Base-by-base conservation (phyloP, 192 early-diverging fungal species). In the Umbelopsis sp. region DNA sequence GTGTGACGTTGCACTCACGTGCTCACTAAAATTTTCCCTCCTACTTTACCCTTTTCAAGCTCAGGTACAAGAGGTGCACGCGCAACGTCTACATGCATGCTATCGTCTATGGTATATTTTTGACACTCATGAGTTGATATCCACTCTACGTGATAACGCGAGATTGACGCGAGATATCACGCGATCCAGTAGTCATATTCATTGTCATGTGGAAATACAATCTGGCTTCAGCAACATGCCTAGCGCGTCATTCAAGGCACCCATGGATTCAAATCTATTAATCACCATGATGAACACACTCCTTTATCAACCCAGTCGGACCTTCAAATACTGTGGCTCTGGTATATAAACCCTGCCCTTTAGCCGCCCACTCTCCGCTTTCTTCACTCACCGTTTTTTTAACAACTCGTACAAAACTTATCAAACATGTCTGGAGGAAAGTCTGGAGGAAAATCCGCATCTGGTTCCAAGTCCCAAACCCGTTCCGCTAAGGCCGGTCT, bases 401-500 rank as follows among this genome's bases (percentile, higher is more conserved):
- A 31, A 70, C 45, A 32, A 69, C 44, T 52, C 69, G 71, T 24
- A 65, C 54, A 65, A 44, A 32, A 44, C 31, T 43, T 44, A 73
- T 52, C 45, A 38, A 85, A 45, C 71, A 85, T 81, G 81, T 78
- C 78, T 80, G 84, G 80, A 75, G 82, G 84, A 62, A 83, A 83
- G 72, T 80, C 80, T 69, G 78, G 82, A 74, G 82, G 82, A 47
- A 83, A 86, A 78, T 79, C 80, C 79, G 66, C 75, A 79, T 75
- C 79, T 73, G 62, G 72, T 20, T 22, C 82, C 73, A 86, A 94
- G 82, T 92, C 92, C 36, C 80, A 77, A 74, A 81, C 84, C 66
- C 91, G 94, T 74, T 96, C 94, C 36, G 82, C 90, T 78, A 91
- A 91, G 81, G 96, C 94, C 76, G 96, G 94, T 83, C 92, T 96